phyloP scores from a whole-genome alignment of 192 early-diverging fungal genomes.

The Mortierella antarctica region DNA sequence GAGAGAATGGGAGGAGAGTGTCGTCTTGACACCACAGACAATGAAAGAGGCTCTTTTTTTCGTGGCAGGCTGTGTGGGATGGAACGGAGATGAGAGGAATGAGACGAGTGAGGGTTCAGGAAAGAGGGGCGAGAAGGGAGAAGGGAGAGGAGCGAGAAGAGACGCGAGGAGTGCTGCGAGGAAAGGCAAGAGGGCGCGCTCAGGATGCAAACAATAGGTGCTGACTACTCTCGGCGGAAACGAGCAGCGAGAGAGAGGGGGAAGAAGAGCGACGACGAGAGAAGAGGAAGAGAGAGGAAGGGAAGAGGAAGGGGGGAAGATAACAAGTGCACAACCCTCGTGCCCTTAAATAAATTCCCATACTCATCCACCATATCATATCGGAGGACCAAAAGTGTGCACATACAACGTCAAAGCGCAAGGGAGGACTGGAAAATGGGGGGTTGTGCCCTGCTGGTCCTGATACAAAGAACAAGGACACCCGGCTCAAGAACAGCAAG shows the following conservation, averaged over 20 bases:
- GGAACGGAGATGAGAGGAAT: background rate
- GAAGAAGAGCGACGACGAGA: background rate
- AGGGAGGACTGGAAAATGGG: too few species aligned
- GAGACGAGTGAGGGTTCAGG: background rate
- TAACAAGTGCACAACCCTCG: too few species aligned
- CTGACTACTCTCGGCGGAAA: background rate
- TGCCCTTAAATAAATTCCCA: too few species aligned
- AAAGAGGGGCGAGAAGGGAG: slow-evolving; percentile 2
- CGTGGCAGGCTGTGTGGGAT: background rate
- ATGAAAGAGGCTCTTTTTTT: too few species aligned
- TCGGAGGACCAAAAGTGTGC: too few species aligned
- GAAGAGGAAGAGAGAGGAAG: background rate
- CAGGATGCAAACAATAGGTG: slow-evolving; percentile 1
- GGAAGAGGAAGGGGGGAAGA: background rate
- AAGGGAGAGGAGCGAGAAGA: background rate
- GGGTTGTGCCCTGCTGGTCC: too few species aligned
- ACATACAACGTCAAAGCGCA: too few species aligned
- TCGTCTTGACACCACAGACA: too few species aligned
- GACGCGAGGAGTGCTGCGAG: too few species aligned
- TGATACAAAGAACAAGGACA: too few species aligned
- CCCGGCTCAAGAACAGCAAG: background rate
- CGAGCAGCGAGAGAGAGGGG: background rate
- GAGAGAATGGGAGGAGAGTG: too few species aligned
- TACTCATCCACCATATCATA: too few species aligned
- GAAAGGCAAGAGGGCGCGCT: background rate